Evolutionary conservation across 2,329 filamentous ascomycete species (phyloP), one percentile per base, ranked within the genome.

Genomic region (Chaetomium globosum): DNA sequence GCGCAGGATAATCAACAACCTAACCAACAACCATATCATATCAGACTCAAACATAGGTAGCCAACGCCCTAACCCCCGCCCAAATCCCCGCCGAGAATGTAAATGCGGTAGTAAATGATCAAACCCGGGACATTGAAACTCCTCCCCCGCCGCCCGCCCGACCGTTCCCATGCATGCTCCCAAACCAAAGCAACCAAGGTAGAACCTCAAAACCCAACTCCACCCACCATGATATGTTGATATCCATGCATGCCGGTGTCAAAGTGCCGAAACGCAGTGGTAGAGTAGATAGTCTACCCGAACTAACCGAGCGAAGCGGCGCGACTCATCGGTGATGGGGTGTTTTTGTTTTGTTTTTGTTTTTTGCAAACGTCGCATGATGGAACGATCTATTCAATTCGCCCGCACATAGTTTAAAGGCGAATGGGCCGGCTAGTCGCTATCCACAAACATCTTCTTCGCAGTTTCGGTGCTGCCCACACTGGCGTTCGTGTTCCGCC

Each of bases 391-490:
- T 19, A 39, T 39, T 39, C 36, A 13, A 39, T n/a, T 43, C 16
- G 39, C 39, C 19, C 39, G 19, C 9, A 23, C 21, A 36, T 19
- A 46, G 36, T 23, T 2, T 4, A 19, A 26, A 57, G 26, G 10
- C 52, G 28, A 31, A n/a, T 8, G 30, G 30, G 19, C 30, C n/a
- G 5, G 36, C 53, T 59, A 59, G 30, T 71, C 77, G 66, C 75
- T 75, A 66, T 77, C 74, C 58, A 79, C 71, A 48, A 77, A 68
- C 21, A 85, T 73, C 73, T 86, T 87, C 77, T 87, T 88, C 48
- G 86, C 86, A 52, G 86, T 89, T 70, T 88, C 86, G 1, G 84
- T 87, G 72, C 85, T 88, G 36, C 82, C 83, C 31, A 85, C 83
- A 69, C 84, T 87, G 1, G 83, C 83, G 69, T 87, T 85, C 0